Evolutionary conservation across 371 early-diverging fungal genomes (phyloP), one percentile per base, ranked within the genome.

Genomic region (Mortierella sp.): DNA sequence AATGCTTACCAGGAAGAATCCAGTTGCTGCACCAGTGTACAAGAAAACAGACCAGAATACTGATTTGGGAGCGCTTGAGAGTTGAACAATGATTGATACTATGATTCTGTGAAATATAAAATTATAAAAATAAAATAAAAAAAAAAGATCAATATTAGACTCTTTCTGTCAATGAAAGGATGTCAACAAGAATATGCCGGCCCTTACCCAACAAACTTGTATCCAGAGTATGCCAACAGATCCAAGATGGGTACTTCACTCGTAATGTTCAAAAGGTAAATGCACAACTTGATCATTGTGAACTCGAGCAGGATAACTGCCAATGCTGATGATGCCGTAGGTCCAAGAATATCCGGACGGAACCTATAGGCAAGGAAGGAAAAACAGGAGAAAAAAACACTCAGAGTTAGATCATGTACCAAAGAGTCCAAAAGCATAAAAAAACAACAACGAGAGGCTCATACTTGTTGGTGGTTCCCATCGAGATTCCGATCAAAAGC

Each of bases 191-290:
- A 5, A 35, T 35, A 35, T 5, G 6, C 35, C 6, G 35, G 35
- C 35, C 6, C 40, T 81, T 85, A 92, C 92, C 93, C 92, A 49
- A 98, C 93, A 89, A 97, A 99, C 86, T 99, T 98, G 86, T 99
- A 99, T 9, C 99, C 98, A 77, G 94, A 93, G 83, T 95, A 97
- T 20, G 96, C 90, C 45, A 98, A 76, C 57, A 97, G 83, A 78
- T 98, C 99, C 70, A 98, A 78, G 67, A 96, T 89, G 12, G 94
- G 91, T n/a, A 93, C 91, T 64, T 97, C 95, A n/a, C 91, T 89
- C 5, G 92, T 87, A 64, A 98, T 94, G 70, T 91, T 96, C 62
- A 99, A 85, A 70, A 99, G 88, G 78, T 98, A 99, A 74, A 93
- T 93, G 8, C 95, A 94, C 45, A 96, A 80, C 66, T 96, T 95